Percentiles rank a stretch among this genome's conserved stretches.
Conservation (phyloP, 1,139 yeast genomes). For the Yamadazyma taylorii region DNA sequence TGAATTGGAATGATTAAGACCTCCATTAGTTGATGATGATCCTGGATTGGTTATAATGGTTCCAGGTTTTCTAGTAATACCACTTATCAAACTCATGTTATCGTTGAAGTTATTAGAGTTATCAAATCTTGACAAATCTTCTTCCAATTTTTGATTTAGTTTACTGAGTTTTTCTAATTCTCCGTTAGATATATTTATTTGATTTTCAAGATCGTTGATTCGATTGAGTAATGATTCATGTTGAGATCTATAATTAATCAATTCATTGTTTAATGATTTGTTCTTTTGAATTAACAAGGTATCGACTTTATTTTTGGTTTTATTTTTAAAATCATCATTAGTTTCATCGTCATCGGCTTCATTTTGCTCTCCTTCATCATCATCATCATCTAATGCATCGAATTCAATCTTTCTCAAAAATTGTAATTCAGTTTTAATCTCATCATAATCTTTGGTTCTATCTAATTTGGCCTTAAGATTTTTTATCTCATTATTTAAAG, state of each 20-base stretch:
- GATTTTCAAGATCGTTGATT: slow-evolving; percentile 40
- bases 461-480: slow-evolving; percentile 47
- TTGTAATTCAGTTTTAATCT: slow-evolving; percentile 70
- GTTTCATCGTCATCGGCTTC: slow-evolving; percentile 23
- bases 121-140: slow-evolving; percentile 60
- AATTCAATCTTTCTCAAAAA: slow-evolving; percentile 75
- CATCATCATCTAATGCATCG: slow-evolving; percentile 45
- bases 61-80: slow-evolving; percentile 46
- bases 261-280: slow-evolving; percentile 58
- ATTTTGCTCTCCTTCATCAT: slow-evolving; percentile 16
- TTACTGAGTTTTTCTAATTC: slow-evolving; percentile 37
- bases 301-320: slow-evolving; percentile 32
- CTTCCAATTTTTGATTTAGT: slow-evolving; percentile 65
- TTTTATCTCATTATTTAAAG: slow-evolving; percentile 51
- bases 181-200: slow-evolving; percentile 33
- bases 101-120: slow-evolving; percentile 52
- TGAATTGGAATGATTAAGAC: slow-evolving; percentile 8
- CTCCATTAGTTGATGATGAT: slow-evolving; percentile 1
- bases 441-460: slow-evolving; percentile 66
- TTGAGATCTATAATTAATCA: slow-evolving; percentile 56
- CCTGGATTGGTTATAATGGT: slow-evolving; percentile 15
- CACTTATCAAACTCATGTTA: slow-evolving; percentile 68
- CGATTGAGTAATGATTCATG: slow-evolving; percentile 41
- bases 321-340: slow-evolving; percentile 11
- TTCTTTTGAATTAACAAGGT: slow-evolving; percentile 57